Evolutionary conservation across 1,284 basidiomycete genomes (phyloP).

Genomic region (Sparassis latifolia): DNA sequence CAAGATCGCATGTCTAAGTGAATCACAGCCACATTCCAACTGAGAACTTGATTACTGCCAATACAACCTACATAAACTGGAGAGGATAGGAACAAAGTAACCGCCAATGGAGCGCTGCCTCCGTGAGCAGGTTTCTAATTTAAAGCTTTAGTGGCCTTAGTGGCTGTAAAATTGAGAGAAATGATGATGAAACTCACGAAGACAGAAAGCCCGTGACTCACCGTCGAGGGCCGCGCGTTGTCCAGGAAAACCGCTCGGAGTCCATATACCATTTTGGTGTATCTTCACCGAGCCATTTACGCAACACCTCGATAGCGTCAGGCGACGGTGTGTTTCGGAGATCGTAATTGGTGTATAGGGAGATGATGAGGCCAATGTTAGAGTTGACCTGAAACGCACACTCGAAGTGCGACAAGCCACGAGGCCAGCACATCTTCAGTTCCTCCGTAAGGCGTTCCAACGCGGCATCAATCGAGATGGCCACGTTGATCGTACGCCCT

Average conservation of each 20-base stretch:
- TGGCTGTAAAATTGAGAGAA: neutral
- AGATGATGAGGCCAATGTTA: neutral
- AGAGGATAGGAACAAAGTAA: neutral
- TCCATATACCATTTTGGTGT: neutral
- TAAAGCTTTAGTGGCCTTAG: no score
- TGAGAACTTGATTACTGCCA: neutral
- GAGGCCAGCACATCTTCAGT: neutral
- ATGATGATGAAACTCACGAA: neutral
- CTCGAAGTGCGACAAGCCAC: neutral
- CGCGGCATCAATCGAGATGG: neutral
- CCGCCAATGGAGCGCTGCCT: neutral
- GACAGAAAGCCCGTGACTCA: neutral
- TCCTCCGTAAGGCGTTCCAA: neutral
- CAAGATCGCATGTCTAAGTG: neutral
- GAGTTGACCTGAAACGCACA: neutral
- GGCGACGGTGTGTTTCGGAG: neutral
- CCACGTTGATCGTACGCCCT: neutral
- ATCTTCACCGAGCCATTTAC: neutral
- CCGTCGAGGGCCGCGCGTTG: neutral
- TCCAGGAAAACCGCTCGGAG: neutral
- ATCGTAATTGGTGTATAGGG: neutral
- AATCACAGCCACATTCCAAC: neutral
- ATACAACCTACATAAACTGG: neutral
- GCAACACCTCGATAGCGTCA: neutral
- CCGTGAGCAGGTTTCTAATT: neutral